Percentiles rank a stretch among this genome's conserved stretches.
Conservation (phyloP, 371 early-diverging fungal species). For the Mortierella sp. region DNA sequence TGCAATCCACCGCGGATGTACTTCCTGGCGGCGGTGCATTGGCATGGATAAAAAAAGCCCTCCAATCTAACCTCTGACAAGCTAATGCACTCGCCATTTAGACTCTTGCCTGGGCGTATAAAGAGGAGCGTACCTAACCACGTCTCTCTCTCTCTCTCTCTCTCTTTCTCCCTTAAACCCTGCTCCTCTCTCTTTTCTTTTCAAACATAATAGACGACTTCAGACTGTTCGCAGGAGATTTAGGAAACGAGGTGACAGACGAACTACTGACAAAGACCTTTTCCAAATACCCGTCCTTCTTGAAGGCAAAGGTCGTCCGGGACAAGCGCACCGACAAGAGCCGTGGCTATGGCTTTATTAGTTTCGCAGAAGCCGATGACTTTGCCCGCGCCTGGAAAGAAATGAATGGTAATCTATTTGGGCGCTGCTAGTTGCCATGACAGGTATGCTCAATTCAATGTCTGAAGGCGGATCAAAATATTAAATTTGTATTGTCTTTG, state of each 20-base stretch:
- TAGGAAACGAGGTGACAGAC: slow-evolving; percentile 92
- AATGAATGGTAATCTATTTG: slow-evolving; percentile 82
- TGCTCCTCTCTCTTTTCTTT: neutral
- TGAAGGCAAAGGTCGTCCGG: slow-evolving; percentile 83
- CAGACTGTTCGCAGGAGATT: slow-evolving; percentile 89
- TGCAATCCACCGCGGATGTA: no score
- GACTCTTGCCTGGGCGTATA: no score
- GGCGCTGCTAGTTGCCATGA: neutral
- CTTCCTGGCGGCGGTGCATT: no score
- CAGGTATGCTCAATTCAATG: neutral
- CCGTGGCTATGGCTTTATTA: slow-evolving; percentile 88
- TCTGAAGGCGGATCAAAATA: neutral
- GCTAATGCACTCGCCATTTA: no score
- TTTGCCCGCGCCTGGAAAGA: slow-evolving; percentile 89
- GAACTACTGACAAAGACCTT: slow-evolving; percentile 85
- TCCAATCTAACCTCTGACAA: no score
- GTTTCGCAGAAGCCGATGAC: slow-evolving; percentile 88
- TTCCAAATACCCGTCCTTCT: slow-evolving; percentile 83
- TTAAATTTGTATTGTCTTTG: neutral
- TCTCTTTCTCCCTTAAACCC: neutral
- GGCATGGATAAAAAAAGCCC: no score
- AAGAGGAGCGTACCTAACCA: no score
- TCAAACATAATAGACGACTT: slow-evolving; percentile 75
- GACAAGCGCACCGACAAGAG: slow-evolving; percentile 86
- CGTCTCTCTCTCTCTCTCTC: neutral